Conservation (phyloP, 2,329 filamentous ascomycete species). For the Pseudocercospora pini-densiflorae region DNA sequence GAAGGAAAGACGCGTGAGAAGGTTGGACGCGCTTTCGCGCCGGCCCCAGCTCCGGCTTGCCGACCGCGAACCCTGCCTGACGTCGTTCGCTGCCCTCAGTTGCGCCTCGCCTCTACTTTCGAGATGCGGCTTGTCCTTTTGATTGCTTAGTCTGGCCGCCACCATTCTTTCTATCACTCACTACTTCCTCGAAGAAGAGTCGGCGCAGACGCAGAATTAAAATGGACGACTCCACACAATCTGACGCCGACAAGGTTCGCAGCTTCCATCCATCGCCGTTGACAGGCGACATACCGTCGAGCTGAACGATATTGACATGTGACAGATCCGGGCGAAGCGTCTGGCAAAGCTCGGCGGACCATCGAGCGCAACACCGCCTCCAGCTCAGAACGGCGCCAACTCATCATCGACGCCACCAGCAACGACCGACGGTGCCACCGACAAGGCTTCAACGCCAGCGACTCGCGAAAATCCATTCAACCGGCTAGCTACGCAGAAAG, state of each 20-base stretch:
- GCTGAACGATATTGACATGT: slow-evolving; percentile 8
- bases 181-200: neutral
- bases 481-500: slow-evolving; percentile 39
- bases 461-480: slow-evolving; percentile 31
- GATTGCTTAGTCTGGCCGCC: slow-evolving; percentile 5
- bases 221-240: slow-evolving; percentile 38
- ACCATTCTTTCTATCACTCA: neutral
- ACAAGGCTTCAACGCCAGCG: slow-evolving; percentile 21
- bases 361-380: slow-evolving; percentile 24
- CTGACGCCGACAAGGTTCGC: slow-evolving; percentile 54
- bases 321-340: slow-evolving; percentile 69
- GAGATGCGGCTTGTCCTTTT: neutral
- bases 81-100: slow-evolving; percentile 2
- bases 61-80: too few species aligned
- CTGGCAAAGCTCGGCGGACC: slow-evolving; percentile 63
- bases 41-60: neutral
- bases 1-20: neutral
- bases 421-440: slow-evolving; percentile 17
- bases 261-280: slow-evolving; percentile 15
- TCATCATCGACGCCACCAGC: slow-evolving; percentile 9
- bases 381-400: slow-evolving; percentile 1
- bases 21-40: neutral
- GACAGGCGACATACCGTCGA: neutral
- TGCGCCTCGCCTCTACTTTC: neutral
- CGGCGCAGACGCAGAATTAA: neutral